Evolutionary conservation across 2,329 filamentous ascomycete species (phyloP).

Genomic region (Chrysoporthe deuterocubensis): DNA sequence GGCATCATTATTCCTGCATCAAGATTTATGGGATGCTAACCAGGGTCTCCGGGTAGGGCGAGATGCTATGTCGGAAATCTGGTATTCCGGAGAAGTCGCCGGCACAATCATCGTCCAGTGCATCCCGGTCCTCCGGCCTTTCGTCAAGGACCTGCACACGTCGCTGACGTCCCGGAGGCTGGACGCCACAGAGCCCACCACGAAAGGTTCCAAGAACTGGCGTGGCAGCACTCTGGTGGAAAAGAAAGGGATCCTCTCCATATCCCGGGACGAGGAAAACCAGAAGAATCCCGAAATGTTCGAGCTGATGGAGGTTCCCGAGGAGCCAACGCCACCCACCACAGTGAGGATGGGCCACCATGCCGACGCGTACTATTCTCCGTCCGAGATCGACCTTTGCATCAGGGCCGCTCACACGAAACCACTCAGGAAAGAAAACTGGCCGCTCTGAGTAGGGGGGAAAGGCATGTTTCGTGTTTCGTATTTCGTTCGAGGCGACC

Average conservation of each 20-base stretch:
- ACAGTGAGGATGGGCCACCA: conserved; percentile 8
- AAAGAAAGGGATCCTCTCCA: conserved; percentile 14
- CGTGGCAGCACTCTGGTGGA: conserved; percentile 25
- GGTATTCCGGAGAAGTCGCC: conserved; percentile 56
- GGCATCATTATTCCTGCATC: conserved; percentile 12
- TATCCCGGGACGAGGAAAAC: conserved; percentile 26
- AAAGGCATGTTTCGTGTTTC: not conserved
- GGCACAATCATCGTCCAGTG: conserved; percentile 61
- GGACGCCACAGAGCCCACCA: conserved; percentile 20
- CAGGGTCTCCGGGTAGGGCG: conserved; percentile 36
- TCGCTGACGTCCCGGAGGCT: conserved; percentile 40
- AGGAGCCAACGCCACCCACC: conserved; percentile 8
- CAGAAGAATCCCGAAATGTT: conserved; percentile 18
- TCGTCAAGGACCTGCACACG: conserved; percentile 47
- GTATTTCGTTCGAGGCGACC: not conserved
- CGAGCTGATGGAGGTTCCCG: conserved; percentile 24
- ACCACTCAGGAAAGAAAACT: conserved; percentile 12
- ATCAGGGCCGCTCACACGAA: conserved; percentile 4
- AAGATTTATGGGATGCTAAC: not conserved
- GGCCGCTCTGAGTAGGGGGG: conserved; percentile 4
- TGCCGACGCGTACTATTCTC: conserved; percentile 24
- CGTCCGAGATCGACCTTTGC: conserved; percentile 17
- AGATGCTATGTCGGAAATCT: conserved; percentile 50
- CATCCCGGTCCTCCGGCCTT: conserved; percentile 54
- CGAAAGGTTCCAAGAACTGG: conserved; percentile 18